A percentile compares a stretch with the other conserved stretches of the same genome.
Conservation (phyloP, 345 rosid species). For the Brassica cretica region DNA sequence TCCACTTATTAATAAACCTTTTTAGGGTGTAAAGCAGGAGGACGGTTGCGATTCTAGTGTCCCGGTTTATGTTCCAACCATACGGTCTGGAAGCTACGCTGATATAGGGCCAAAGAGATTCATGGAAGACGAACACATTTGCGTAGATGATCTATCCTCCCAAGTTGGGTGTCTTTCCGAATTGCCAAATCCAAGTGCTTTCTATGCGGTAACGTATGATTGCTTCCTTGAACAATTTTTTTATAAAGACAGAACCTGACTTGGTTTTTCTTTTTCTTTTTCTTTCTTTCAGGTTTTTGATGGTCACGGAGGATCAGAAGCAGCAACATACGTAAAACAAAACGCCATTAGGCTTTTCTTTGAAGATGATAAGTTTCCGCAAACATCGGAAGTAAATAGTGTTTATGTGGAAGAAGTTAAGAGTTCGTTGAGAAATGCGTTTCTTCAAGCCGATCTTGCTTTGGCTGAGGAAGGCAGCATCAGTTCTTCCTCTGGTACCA, state of each 20-base stretch:
- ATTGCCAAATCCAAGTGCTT: constrained; percentile 67
- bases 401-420: constrained; percentile 59
- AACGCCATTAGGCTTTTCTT: constrained; percentile 72
- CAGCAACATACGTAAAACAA: constrained; percentile 68
- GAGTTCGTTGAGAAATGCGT: constrained; percentile 58
- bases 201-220: constrained; percentile 58
- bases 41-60: not conserved
- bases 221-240: not conserved
- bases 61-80: constrained; percentile 48
- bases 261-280: not conserved
- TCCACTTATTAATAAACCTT: too few species aligned
- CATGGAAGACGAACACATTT: constrained; percentile 92
- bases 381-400: constrained; percentile 51
- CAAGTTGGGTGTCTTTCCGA: constrained; percentile 54
- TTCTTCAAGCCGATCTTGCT: constrained; percentile 71
- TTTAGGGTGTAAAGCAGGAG: too few species aligned
- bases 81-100: constrained; percentile 82
- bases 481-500: constrained; percentile 77
- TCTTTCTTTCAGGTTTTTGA: constrained; percentile 53
- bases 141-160: constrained; percentile 74
- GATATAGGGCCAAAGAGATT: constrained; percentile 61
- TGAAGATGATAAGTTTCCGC: constrained; percentile 60
- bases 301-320: constrained; percentile 92
- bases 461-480: constrained; percentile 66
- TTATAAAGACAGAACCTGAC: not conserved